phyloP scores from a whole-genome alignment of 805 yeast species.

The Ogataea glucozyma region DNA sequence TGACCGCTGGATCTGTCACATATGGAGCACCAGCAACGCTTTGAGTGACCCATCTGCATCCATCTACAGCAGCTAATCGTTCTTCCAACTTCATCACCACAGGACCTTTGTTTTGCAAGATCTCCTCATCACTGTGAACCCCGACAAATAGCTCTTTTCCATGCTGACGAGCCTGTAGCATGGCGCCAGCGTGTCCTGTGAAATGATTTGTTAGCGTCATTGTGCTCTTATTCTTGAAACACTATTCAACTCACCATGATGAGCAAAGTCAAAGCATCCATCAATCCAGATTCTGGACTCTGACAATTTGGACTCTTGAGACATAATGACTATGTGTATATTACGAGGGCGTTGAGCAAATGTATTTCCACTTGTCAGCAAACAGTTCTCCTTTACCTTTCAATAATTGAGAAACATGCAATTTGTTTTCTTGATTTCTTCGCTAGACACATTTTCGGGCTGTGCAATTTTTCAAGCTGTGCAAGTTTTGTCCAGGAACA shows the following conservation, averaged over 20 bases:
- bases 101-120: constrained; percentile 81
- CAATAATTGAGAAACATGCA: too few species aligned
- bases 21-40: constrained; percentile 84
- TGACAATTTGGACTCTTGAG: constrained; percentile 6
- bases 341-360: too few species aligned
- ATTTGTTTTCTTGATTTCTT: too few species aligned
- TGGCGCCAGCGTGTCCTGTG: constrained; percentile 85
- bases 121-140: constrained; percentile 90
- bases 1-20: constrained; percentile 80
- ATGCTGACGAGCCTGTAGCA: constrained; percentile 85
- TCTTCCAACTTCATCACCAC: constrained; percentile 87
- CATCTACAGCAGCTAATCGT: constrained; percentile 79
- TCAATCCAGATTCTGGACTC: constrained; percentile 83
- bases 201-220: not conserved
- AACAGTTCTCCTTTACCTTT: too few species aligned
- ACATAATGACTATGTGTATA: too few species aligned
- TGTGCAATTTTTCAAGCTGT: not conserved
- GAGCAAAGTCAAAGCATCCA: constrained; percentile 97
- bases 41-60: constrained; percentile 84
- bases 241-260: constrained; percentile 66
- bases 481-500: not conserved
- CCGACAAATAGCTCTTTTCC: constrained; percentile 82
- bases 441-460: too few species aligned
- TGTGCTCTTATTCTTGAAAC: too few species aligned
- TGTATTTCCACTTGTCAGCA: too few species aligned